Conservation (phyloP, 352 stramenopile species). For the Poterioochromonas sp. region DNA sequence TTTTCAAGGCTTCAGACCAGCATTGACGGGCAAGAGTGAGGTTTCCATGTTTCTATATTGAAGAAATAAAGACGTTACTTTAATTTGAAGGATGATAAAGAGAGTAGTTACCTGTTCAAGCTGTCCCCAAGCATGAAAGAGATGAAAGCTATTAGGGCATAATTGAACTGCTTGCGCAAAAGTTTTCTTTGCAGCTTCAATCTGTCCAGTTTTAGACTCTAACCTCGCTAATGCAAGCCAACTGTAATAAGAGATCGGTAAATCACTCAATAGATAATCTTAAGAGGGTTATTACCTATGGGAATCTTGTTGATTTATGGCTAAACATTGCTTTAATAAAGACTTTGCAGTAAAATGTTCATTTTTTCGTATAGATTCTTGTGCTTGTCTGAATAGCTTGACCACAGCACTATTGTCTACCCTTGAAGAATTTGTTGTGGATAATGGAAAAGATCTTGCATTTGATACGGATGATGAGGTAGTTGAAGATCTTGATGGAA, state of each 20-base stretch:
- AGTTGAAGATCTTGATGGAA: too few relatives aligned
- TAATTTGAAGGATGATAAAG: not conserved
- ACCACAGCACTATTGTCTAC: too few relatives aligned
- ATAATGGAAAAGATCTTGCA: too few relatives aligned
- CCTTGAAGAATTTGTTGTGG: too few relatives aligned
- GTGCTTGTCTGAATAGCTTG: not conserved
- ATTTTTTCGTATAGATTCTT: not conserved
- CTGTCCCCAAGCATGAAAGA: constrained; percentile 36
- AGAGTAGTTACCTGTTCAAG: constrained; percentile 33
- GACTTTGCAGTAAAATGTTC: constrained; percentile 21
- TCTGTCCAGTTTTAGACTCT: constrained; percentile 32
- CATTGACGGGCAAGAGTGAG: not conserved
- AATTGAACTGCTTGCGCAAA: constrained; percentile 7
- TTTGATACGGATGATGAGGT: too few relatives aligned
- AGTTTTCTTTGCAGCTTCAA: constrained; percentile 28
- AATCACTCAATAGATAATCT: not conserved
- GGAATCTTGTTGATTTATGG: constrained; percentile 28
- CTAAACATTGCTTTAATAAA: constrained; percentile 32
- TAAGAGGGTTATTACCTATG: constrained; percentile 24
- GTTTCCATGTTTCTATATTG: not conserved
- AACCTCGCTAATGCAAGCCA: constrained; percentile 32
- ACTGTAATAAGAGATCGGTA: constrained; percentile 34
- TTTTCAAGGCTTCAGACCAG: constrained; percentile 4
- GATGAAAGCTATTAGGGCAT: constrained; percentile 36
- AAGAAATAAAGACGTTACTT: not conserved